phyloP scores from a whole-genome alignment of 2,329 filamentous ascomycete genomes.

The Phaeosphaeria sp. region DNA sequence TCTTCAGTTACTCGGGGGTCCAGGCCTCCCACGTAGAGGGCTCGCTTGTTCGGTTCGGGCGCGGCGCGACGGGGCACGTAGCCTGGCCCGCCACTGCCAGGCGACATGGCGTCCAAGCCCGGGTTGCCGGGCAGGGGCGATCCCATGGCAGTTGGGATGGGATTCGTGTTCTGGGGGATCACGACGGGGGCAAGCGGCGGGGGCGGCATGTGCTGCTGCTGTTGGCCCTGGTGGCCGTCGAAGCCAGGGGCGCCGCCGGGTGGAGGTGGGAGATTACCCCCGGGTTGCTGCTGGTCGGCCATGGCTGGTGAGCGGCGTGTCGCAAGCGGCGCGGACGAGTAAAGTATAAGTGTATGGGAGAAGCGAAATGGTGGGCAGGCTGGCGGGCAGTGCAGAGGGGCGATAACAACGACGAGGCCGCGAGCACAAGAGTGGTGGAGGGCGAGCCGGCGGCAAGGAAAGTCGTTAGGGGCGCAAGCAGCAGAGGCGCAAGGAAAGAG shows the following conservation, averaged over 20 bases:
- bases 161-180: constrained; percentile 96
- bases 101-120: constrained; percentile 79
- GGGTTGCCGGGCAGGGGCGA: constrained; percentile 82
- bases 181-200: constrained; percentile 82
- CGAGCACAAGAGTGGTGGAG: constrained; percentile 14
- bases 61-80: constrained; percentile 83
- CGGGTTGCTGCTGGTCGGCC: constrained; percentile 75
- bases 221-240: constrained; percentile 73
- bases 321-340: constrained; percentile 17
- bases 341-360: constrained; percentile 6
- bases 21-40: constrained; percentile 92
- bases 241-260: constrained; percentile 77
- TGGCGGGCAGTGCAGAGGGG: constrained; percentile 13
- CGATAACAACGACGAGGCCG: constrained; percentile 16
- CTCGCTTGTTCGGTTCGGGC: constrained; percentile 97
- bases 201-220: constrained; percentile 83
- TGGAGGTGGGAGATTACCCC: constrained; percentile 71
- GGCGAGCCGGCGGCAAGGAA: constrained; percentile 39
- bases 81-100: constrained; percentile 74
- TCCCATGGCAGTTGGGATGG: constrained; percentile 89
- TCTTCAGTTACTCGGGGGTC: constrained; percentile 96
- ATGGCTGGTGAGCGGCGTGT: constrained; percentile 58
- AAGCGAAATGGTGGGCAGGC: constrained; percentile 11
- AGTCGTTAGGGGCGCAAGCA: constrained; percentile 33
- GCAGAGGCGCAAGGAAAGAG: constrained; percentile 44